Percentiles rank a stretch among this genome's conserved stretches.
phyloP scores from a whole-genome alignment of 148 eudicot genomes.

The Amaranthus palmeri region DNA sequence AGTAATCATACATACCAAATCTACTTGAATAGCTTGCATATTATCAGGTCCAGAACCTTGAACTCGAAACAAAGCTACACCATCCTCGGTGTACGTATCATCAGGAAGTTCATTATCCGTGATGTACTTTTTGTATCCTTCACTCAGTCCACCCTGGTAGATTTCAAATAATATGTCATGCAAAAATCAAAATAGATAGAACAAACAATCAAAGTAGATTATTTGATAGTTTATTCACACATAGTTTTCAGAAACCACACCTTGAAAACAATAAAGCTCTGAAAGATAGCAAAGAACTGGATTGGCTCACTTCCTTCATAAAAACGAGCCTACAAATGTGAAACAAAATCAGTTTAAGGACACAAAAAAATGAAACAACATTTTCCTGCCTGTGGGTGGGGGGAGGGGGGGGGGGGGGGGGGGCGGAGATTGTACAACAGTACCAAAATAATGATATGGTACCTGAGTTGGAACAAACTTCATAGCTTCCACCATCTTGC shows the following conservation, averaged over 20 bases:
- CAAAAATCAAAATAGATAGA: no score
- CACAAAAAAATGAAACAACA: background rate
- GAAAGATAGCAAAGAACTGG: constrained; percentile 86
- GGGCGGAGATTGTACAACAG: background rate
- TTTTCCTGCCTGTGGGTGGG: background rate
- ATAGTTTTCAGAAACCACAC: constrained; percentile 30
- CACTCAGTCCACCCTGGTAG: constrained; percentile 76
- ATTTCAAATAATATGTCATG: constrained; percentile 11
- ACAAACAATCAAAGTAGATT: background rate
- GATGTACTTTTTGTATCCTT: constrained; percentile 57
- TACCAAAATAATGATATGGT: background rate
- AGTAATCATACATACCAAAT: constrained; percentile 40
- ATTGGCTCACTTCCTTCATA: constrained; percentile 86
- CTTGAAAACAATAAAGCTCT: constrained; percentile 87
- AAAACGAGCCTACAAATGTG: constrained; percentile 57
- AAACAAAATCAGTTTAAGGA: constrained; percentile 13
- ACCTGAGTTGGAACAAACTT: constrained; percentile 87
- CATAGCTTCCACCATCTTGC: constrained; percentile 80
- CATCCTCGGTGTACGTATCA: constrained; percentile 61
- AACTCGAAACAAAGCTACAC: constrained; percentile 68
- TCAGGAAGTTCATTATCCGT: constrained; percentile 59
- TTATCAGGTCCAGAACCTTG: constrained; percentile 90
- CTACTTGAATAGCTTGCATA: constrained; percentile 97
- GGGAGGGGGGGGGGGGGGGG: background rate
- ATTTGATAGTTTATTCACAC: background rate